Conservation (phyloP, 2,329 filamentous ascomycete species). For the Cylindrodendrum hubeiense region DNA sequence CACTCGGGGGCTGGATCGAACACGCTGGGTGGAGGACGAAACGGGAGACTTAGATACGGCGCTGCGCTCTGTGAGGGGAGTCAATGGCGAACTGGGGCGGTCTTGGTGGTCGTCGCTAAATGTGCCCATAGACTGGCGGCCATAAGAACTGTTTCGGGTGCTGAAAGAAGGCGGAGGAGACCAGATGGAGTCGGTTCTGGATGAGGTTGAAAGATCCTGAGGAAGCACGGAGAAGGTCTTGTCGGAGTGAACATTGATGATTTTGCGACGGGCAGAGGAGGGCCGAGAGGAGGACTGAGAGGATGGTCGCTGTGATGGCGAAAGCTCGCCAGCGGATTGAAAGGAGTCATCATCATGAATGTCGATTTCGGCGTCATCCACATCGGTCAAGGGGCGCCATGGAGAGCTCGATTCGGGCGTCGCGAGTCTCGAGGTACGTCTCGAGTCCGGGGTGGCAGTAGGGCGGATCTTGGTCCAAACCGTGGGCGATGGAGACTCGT, state of each 20-base stretch:
- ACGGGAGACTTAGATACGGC: slow-evolving; percentile 35
- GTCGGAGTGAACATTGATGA: slow-evolving; percentile 66
- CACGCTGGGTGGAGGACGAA: slow-evolving; percentile 27
- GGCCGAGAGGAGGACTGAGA: slow-evolving; percentile 42
- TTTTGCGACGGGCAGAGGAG: slow-evolving; percentile 48
- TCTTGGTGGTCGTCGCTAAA: slow-evolving; percentile 62
- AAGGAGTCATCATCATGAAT: slow-evolving; percentile 32
- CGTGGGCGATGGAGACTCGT: slow-evolving; percentile 42
- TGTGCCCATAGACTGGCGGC: slow-evolving; percentile 59
- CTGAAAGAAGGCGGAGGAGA: slow-evolving; percentile 60
- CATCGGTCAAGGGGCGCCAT: slow-evolving; percentile 28
- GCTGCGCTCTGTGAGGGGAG: slow-evolving; percentile 58
- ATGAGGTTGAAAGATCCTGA: slow-evolving; percentile 47
- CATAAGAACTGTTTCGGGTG: slow-evolving; percentile 62
- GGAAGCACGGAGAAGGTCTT: slow-evolving; percentile 69
- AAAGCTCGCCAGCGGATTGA: slow-evolving; percentile 4
- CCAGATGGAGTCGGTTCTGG: slow-evolving; percentile 47
- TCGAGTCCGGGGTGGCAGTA: slow-evolving; percentile 32
- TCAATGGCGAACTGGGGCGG: slow-evolving; percentile 62
- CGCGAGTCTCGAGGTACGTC: slow-evolving; percentile 27
- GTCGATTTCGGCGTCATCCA: slow-evolving; percentile 31
- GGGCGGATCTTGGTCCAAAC: slow-evolving; percentile 34
- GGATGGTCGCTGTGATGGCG: slow-evolving; percentile 31
- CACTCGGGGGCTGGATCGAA: slow-evolving; percentile 33
- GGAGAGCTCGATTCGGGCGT: slow-evolving; percentile 37